These are phyloP conservation scores for Nidularia pulvinata DNA, from an alignment of 768 basidiomycete genomes.

Conservation along the genomic window DNA sequence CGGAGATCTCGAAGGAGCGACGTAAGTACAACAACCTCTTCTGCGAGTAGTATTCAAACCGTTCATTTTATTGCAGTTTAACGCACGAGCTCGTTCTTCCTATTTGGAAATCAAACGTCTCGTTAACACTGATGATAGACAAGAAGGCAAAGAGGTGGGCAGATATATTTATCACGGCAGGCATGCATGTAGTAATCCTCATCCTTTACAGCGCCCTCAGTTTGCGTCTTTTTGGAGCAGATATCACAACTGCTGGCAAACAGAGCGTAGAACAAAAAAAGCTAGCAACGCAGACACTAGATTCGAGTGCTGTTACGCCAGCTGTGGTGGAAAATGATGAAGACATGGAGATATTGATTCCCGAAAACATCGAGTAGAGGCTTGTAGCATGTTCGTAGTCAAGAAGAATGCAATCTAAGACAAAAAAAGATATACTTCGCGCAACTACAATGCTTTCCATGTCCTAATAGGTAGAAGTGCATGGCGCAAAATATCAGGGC, in stretches of 20 bases:
- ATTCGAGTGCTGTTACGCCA: no score
- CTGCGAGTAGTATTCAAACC: conserved; percentile 1
- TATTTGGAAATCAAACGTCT: conserved; percentile 92
- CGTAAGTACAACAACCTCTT: conserved; percentile 37
- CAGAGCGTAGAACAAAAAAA: not conserved
- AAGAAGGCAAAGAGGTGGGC: conserved; percentile 93
- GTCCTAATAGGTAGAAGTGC: no score
- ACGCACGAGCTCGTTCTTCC: conserved; percentile 88
- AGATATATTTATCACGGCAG: not conserved
- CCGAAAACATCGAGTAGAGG: no score
- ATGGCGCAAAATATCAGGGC: no score
- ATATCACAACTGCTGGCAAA: conserved; percentile 48
- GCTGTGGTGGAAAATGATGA: no score
- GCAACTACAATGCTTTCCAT: no score
- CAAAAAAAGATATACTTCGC: no score
- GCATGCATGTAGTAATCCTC: not conserved
- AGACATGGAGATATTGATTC: no score
- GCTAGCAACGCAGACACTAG: no score
- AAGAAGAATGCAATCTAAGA: no score
- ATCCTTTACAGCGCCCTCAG: conserved; percentile 70
- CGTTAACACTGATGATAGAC: conserved; percentile 91
- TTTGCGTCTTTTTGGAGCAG: conserved; percentile 79
- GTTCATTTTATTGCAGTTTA: conserved; percentile 39
- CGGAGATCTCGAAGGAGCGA: conserved; percentile 46
- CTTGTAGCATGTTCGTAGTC: no score